Base-by-base conservation (phyloP, 2,329 filamentous ascomycete genomes). In the Tolypocladium inflatum region DNA sequence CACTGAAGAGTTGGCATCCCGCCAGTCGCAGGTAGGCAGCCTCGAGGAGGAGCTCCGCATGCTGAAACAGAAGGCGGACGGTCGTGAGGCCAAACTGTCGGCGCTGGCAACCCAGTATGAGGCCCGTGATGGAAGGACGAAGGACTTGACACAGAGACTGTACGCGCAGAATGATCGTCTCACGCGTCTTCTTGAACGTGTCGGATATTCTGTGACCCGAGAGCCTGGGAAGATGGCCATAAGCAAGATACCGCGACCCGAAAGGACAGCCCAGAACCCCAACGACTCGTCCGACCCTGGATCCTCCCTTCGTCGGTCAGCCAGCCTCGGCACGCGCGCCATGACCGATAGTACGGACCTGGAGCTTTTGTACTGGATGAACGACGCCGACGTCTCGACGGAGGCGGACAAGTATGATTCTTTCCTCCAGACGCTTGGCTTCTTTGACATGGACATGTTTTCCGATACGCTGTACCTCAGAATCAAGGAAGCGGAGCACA, bases 401-500 rank as follows among this genome's bases (percentile, higher is more conserved):
- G 92, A 97, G 70, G 79, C 84, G 5, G 78, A 84, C 52, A 89
- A 87, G 63, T 99, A 92, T 68, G 78, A 84, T 19, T 80, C 85
- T 1, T 96, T 91, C 67, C 78, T 96, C 62, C 79, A 83, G 41
- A 85, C 85, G 4, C 76, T 96, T 21, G 85, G 89, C 21, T 82
- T 83, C 35, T 94, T 99, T 67, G 90, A 96, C 67, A 80, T 93
- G 54, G 90, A 97, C 61, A 80, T 83, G 3, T 96, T 96, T 66
- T 84, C 86, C 53, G 93, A 97, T 59, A 87, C 90, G 0, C 81
- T 99, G 33, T 88, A 90, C 62, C 94, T 93, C 67, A 88, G 94
- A 17, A 85, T 97, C 66, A 95, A 93, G 66, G 94, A 99, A 67
- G 88, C 95, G 61, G 94, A 99, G 71, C 87, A 94, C 64, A 88